These are phyloP conservation scores for Blastomyces gilchristii DNA, from an alignment of 2,329 filamentous ascomycete genomes.

Conservation along the genomic window DNA sequence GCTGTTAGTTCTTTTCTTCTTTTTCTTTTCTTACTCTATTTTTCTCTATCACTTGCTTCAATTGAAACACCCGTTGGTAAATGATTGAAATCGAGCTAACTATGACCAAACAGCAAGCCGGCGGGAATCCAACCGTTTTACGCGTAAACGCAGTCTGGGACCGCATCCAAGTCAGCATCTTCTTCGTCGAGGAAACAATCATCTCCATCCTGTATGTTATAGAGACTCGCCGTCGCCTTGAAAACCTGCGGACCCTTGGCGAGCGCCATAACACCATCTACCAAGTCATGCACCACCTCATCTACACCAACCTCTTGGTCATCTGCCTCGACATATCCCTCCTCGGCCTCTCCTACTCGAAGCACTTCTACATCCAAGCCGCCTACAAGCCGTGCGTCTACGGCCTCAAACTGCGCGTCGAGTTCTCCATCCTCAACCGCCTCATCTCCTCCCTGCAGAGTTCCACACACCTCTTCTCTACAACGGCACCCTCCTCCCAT, in stretches of 20 bases:
- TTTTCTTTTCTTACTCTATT: too few species aligned
- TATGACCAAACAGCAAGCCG: not conserved
- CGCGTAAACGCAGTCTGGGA: slow-evolving; percentile 14
- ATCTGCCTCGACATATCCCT: slow-evolving; percentile 35
- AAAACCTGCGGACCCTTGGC: slow-evolving; percentile 29
- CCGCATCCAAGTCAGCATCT: slow-evolving; percentile 16
- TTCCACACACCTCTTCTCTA: not conserved
- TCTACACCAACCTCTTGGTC: slow-evolving; percentile 32
- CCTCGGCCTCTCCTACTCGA: slow-evolving; percentile 27
- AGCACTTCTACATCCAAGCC: slow-evolving; percentile 27
- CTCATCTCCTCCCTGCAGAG: slow-evolving; percentile 14
- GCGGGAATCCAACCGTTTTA: not conserved
- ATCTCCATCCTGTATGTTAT: slow-evolving; percentile 17
- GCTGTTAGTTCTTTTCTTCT: not conserved
- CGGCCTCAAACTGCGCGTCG: slow-evolving; percentile 37
- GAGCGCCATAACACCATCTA: not conserved
- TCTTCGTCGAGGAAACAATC: slow-evolving; percentile 17
- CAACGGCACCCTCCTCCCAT: not conserved
- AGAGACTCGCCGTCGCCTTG: slow-evolving; percentile 20
- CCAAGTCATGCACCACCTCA: not conserved
- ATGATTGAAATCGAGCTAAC: not conserved
- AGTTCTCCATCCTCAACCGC: slow-evolving; percentile 43
- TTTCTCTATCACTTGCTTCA: too few species aligned
- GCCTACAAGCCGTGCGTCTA: slow-evolving; percentile 25
- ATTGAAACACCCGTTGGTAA: too few species aligned